Percentiles rank a stretch among this genome's conserved stretches.
phyloP scores from a whole-genome alignment of 2,329 filamentous ascomycete genomes.

The Talaromyces sp. region DNA sequence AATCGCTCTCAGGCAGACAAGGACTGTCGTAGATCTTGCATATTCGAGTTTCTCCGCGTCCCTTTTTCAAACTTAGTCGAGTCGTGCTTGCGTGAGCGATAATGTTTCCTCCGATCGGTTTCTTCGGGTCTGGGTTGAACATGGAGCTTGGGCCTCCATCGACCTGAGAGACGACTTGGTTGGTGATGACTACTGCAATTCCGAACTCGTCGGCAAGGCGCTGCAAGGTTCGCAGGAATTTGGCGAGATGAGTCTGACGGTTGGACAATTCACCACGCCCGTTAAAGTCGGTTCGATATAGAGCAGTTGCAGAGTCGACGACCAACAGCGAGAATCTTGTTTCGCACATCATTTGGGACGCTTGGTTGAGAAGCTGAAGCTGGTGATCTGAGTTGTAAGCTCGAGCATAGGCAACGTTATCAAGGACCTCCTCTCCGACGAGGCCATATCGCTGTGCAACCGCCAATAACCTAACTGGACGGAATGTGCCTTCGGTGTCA shows the following conservation, averaged over 20 bases:
- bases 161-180: conserved; percentile 97
- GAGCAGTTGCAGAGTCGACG: conserved; percentile 89
- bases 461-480: conserved; percentile 81
- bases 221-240: conserved; percentile 45
- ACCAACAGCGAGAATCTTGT: conserved; percentile 93
- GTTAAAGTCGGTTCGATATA: conserved; percentile 94
- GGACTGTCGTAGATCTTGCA: conserved; percentile 99
- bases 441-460: conserved; percentile 93
- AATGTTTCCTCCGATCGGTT: conserved; percentile 97
- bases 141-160: conserved; percentile 93
- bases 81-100: conserved; percentile 97
- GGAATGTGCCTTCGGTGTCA: conserved; percentile 95
- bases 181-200: conserved; percentile 97
- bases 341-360: conserved; percentile 98
- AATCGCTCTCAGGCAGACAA: conserved; percentile 93
- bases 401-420: conserved; percentile 96
- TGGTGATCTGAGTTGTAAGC: conserved; percentile 99
- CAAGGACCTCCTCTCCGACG: conserved; percentile 92
- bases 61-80: conserved; percentile 90
- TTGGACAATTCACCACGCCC: conserved; percentile 96
- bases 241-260: conserved; percentile 59
- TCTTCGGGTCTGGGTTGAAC: conserved; percentile 99
- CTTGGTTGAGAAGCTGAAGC: conserved; percentile 88
- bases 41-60: conserved; percentile 87
- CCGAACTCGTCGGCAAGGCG: conserved; percentile 69